A percentile compares a stretch with the other conserved stretches of the same genome.
phyloP scores from a whole-genome alignment of 148 eudicot species.

The Salicornia ramosissima region DNA sequence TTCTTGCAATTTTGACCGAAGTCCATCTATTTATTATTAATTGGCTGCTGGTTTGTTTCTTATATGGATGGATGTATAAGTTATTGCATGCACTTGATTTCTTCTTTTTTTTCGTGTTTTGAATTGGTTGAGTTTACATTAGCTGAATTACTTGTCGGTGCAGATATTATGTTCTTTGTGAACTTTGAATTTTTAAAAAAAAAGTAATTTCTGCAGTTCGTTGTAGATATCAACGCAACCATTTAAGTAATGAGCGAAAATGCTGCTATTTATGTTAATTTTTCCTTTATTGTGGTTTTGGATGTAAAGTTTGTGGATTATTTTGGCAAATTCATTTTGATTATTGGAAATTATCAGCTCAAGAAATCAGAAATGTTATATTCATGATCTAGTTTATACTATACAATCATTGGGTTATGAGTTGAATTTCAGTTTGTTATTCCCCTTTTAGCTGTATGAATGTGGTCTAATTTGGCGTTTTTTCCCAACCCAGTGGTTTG shows the following conservation, averaged over 20 bases:
- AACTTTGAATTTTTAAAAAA: conserved; percentile 1
- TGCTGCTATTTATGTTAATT: neutral
- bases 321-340: neutral
- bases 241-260: conserved; percentile 1
- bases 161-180: neutral
- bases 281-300: neutral
- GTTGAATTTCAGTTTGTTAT: too few relatives aligned
- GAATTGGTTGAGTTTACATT: neutral
- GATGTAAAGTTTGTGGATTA: neutral
- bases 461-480: neutral
- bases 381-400: conserved; percentile 5
- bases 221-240: neutral
- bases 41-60: too few relatives aligned
- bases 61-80: too few relatives aligned
- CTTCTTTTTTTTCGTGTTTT: neutral
- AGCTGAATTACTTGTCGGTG: conserved; percentile 12
- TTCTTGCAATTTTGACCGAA: too few relatives aligned
- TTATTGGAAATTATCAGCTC: too few relatives aligned
- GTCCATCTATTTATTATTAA: too few relatives aligned
- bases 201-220: neutral
- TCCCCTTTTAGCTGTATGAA: neutral
- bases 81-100: neutral
- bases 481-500: conserved; percentile 1
- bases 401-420: too few relatives aligned
- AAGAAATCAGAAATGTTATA: neutral